Evolutionary conservation across 2,329 filamentous ascomycete genomes (phyloP), one percentile per base, ranked within the genome.

Genomic region (Phoma sp.): DNA sequence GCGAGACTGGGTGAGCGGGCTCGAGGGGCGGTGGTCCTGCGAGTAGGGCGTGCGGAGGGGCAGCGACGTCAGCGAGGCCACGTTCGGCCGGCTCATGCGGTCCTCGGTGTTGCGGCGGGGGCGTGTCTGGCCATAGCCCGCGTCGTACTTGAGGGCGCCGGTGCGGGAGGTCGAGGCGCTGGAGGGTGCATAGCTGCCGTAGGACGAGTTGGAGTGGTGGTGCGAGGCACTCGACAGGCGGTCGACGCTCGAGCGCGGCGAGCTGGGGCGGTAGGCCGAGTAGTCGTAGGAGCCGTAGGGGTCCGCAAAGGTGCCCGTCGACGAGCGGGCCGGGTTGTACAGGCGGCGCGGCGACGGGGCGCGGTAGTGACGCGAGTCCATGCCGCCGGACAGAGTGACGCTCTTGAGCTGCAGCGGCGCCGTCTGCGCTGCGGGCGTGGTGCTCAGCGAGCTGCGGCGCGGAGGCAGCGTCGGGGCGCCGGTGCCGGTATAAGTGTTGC

Each of bases 51-150:
- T 65, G 37, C 72, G 72, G 10, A 72, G 64, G n/a, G 74, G 72
- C 38, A 74, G 60, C 10, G 65, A 62, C 15, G 65, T 60, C 48
- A 47, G 65, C 53, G 52, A 62, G 37, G 74, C 74, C 47, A 68
- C 63, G 1, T 74, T 74, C 14, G 78, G 74, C 47, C 72, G 63
- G 58, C 54, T 60, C 49, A 59, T 58, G 45, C 62, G 65, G 51
- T 69, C 77, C 60, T 75, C 71, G 7, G 79, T 81, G 34, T 77
- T 78, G 7, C 79, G 71, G 28, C 79, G 75, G 4, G 78, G 78
- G 52, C 79, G 71, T 38, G 77, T 75, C 1, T 29, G 23, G 7
- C 74, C 68, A 68, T 80, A 80, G 42, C 12, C 39, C 7, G 75
- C 67, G 59, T 80, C 78, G 62, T 77, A 77, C 43, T 74, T 75